Conservation (phyloP, 108 stramenopile genomes). For the Skeletonema grethae region DNA sequence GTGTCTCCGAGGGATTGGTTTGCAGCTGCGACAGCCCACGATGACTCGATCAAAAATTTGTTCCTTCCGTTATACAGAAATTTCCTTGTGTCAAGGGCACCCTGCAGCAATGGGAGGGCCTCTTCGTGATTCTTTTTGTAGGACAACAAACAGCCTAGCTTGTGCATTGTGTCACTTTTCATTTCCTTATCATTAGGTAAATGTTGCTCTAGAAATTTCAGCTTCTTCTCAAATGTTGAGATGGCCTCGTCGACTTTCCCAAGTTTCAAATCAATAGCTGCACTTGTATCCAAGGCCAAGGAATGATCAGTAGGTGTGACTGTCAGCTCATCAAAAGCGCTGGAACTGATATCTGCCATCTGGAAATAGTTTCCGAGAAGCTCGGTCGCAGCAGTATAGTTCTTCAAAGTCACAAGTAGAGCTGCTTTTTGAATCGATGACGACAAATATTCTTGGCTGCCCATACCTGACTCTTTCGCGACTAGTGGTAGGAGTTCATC, state of each 20-base stretch:
- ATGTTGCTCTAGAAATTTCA: conserved; percentile 19
- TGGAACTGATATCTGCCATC: conserved; percentile 4
- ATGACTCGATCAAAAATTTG: conserved; percentile 39
- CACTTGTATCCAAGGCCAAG: conserved; percentile 38
- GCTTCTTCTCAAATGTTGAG: conserved; percentile 25
- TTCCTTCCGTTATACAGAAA: conserved; percentile 34
- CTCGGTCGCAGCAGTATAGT: conserved; percentile 8
- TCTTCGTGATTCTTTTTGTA: conserved; percentile 22
- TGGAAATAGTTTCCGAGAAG: conserved; percentile 29
- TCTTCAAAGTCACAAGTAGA: conserved; percentile 25
- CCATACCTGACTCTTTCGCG: conserved; percentile 24
- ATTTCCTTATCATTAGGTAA: conserved; percentile 26
- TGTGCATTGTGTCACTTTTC: conserved; percentile 42
- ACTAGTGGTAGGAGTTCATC: conserved; percentile 33
- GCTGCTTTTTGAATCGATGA: conserved; percentile 42
- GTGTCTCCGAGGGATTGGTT: conserved; percentile 30
- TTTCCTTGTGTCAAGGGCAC: conserved; percentile 36
- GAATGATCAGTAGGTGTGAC: conserved; percentile 34
- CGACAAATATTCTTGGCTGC: conserved; percentile 20
- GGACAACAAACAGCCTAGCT: conserved; percentile 43
- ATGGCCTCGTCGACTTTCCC: conserved; percentile 34
- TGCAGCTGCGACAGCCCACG: conserved; percentile 47
- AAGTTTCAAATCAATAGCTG: conserved; percentile 28
- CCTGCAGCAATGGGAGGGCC: conserved; percentile 33
- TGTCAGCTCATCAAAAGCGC: background rate